phyloP scores from a whole-genome alignment of 1,139 yeast species.

The Candida anutae region DNA sequence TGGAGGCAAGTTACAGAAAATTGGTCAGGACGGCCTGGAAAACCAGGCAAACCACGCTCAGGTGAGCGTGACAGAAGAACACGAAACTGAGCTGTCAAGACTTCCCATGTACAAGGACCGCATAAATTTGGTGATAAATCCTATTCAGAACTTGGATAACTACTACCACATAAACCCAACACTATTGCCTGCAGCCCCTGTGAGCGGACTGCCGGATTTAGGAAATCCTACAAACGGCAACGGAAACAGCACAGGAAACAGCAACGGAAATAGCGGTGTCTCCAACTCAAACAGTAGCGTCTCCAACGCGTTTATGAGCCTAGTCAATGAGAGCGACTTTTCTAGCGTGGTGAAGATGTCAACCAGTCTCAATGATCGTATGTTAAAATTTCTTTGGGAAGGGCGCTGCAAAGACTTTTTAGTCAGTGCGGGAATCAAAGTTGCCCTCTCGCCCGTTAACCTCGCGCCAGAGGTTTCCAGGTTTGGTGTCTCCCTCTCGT shows the following conservation, averaged over 20 bases:
- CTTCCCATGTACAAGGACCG: conserved; percentile 1
- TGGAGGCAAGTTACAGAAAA: no score
- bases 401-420: conserved; percentile 78
- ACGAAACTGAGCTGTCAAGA: not conserved
- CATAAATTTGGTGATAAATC: conserved; percentile 9
- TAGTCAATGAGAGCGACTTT: conserved; percentile 47
- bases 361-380: conserved; percentile 58
- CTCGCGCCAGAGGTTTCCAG: conserved; percentile 29
- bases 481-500: conserved; percentile 35
- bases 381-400: conserved; percentile 73
- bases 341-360: conserved; percentile 70
- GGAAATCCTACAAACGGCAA: not conserved
- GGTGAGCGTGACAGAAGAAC: not conserved
- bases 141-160: conserved; percentile 19
- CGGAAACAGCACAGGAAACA: not conserved
- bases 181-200: conserved; percentile 14
- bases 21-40: no score
- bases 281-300: conserved; percentile 33
- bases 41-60: not conserved
- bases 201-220: not conserved
- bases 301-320: conserved; percentile 45
- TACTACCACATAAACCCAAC: conserved; percentile 20
- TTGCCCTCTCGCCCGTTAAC: conserved; percentile 24
- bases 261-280: not conserved
- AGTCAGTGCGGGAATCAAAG: conserved; percentile 65